These are phyloP conservation scores for Aureobasidium mangrovei DNA, from an alignment of 2,329 filamentous ascomycete genomes.

Conservation along the genomic window DNA sequence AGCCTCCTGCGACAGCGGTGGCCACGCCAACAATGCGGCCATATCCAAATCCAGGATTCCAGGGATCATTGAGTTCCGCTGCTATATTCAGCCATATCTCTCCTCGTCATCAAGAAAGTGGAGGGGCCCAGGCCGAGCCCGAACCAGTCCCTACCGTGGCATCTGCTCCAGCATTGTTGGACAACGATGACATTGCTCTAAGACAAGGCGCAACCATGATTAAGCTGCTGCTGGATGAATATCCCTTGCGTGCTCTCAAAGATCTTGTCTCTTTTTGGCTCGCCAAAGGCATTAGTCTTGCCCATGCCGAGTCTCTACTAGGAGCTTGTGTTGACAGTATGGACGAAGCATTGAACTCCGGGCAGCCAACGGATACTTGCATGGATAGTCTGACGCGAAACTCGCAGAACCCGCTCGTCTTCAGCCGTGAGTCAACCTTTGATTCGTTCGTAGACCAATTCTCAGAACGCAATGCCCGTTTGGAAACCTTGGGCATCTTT, in stretches of 20 bases:
- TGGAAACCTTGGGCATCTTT: slow-evolving; percentile 35
- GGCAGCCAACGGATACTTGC: background rate
- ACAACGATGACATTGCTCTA: slow-evolving; percentile 19
- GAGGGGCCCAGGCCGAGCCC: slow-evolving; percentile 15
- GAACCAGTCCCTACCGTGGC: background rate
- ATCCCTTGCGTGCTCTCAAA: slow-evolving; percentile 16
- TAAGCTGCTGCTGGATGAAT: slow-evolving; percentile 15
- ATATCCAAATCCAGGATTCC: slow-evolving; percentile 29
- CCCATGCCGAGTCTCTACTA: slow-evolving; percentile 21
- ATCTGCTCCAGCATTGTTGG: background rate
- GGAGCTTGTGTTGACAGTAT: slow-evolving; percentile 20
- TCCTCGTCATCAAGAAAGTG: slow-evolving; percentile 5
- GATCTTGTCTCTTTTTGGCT: slow-evolving; percentile 22
- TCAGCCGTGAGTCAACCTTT: slow-evolving; percentile 1
- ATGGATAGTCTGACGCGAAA: slow-evolving; percentile 13
- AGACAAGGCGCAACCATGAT: slow-evolving; percentile 18
- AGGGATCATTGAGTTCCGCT: slow-evolving; percentile 26
- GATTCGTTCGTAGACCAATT: slow-evolving; percentile 16
- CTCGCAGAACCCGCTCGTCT: slow-evolving; percentile 16
- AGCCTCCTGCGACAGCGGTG: slow-evolving; percentile 10
- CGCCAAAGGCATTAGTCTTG: slow-evolving; percentile 22
- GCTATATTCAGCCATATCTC: slow-evolving; percentile 26
- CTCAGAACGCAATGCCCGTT: slow-evolving; percentile 26
- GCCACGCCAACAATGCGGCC: slow-evolving; percentile 15
- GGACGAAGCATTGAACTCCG: slow-evolving; percentile 15